Evolutionary conservation across 2,329 filamentous ascomycete genomes (phyloP), one percentile per base, ranked within the genome.

Genomic region (Aspergillus ochraceus): DNA sequence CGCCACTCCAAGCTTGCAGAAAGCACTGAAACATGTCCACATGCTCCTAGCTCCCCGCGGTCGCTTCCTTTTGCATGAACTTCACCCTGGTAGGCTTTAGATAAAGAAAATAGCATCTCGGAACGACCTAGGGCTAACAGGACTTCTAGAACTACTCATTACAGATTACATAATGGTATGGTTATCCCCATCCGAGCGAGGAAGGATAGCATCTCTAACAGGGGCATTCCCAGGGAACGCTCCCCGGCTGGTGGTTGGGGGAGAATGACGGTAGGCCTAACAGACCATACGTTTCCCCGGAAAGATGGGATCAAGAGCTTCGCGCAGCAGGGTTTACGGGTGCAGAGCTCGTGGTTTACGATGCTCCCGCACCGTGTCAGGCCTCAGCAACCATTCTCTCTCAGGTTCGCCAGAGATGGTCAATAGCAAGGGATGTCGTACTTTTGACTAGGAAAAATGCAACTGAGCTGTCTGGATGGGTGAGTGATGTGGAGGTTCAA

Each of bases 21-120:
- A 3, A 19, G 2, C n/a, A 22, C 45, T 47, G n/a, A 10, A 47
- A 1, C 66, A 73, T 54, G 63, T 75, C 0, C 63, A 62, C 3
- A 60, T 59, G 8, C 61, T 76, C 12, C 65, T 76, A 2, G 62
- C 62, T 32, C 77, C 81, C 0, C 80, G 77, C 1, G 83, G 82
- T 0, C 76, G 78, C 49, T 67, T 85, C 0, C 49, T 84, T 1
- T 51, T 83, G 0, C 59, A 78, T 4, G 82, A 85, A 59, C 61
- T 77, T 1, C 72, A 68, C 6, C 52, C 59, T 2, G 57, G 20
- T 10, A 59, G n/a, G n/a, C 45, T 19, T 3, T 22, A 19, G 45
- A 47, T 19, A 32, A 32, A 32, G 6, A 32, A 32, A 10, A 12
- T 3, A 1, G 30, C 10, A 12, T 10, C 30, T 12, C 12, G 17